Evolutionary conservation across 768 basidiomycete genomes (phyloP).

Genomic region (Boletus eberwhitei): DNA sequence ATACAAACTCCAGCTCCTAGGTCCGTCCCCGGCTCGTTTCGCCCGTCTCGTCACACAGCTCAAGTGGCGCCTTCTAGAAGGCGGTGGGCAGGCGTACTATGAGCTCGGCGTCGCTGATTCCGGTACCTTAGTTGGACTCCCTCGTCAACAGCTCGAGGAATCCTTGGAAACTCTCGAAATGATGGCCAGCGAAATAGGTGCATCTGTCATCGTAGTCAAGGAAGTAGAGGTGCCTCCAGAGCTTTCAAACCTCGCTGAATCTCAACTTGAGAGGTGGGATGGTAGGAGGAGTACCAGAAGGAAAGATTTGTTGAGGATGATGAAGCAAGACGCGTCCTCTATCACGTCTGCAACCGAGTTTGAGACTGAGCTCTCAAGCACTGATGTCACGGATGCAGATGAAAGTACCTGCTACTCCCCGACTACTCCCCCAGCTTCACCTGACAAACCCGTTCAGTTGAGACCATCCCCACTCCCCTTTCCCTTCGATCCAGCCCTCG

Average conservation of each 20-base stretch:
- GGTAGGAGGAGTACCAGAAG: constrained; percentile 37
- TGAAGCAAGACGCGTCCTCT: constrained; percentile 29
- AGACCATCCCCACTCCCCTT: neutral
- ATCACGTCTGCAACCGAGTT: constrained; percentile 36
- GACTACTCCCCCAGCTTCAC: constrained; percentile 7
- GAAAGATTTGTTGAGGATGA: constrained; percentile 28
- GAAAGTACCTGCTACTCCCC: constrained; percentile 19
- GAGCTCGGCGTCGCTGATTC: constrained; percentile 85
- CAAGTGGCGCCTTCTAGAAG: constrained; percentile 90
- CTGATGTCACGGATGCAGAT: constrained; percentile 40
- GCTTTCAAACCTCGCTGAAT: constrained; percentile 37
- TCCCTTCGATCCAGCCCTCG: constrained; percentile 29
- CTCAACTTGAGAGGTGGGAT: constrained; percentile 33
- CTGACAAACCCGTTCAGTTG: neutral
- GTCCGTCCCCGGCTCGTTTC: constrained; percentile 73
- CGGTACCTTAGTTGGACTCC: constrained; percentile 80
- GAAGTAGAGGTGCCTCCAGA: constrained; percentile 75
- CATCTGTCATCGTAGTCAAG: constrained; percentile 86
- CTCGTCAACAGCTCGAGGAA: constrained; percentile 67
- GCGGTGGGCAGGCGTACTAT: constrained; percentile 80
- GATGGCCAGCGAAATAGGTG: constrained; percentile 95
- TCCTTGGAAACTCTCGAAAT: constrained; percentile 84
- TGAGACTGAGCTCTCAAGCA: constrained; percentile 36
- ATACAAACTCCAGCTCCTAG: constrained; percentile 88
- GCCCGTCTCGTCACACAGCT: constrained; percentile 88